Base-by-base conservation (phyloP, 1,139 yeast species). In the Suhomyces coccinellae region DNA sequence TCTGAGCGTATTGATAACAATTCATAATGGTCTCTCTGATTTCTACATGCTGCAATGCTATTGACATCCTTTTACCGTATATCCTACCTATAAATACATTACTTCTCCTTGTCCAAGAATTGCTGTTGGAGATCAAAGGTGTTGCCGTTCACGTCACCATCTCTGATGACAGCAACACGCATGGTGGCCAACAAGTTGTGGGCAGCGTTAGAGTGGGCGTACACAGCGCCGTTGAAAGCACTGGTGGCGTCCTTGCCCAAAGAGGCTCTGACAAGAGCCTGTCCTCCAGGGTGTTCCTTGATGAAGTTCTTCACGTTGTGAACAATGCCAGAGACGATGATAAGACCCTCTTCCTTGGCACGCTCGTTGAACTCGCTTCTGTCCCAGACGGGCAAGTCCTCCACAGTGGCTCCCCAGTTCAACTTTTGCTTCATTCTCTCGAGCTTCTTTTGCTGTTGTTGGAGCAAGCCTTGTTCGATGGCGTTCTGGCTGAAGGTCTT, bases 221-320 rank as follows among this genome's bases (percentile, higher is more conserved):
- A 93, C 36, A 93, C 99, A 61, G 97, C 98, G 61, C 99, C 99
- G 66, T 90, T 90, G 79, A 93, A 93, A 3, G 96, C 98, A 60
- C 88, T 87, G 33, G 98, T 90, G 41, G 97, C 97, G 67, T 93
- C 99, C 71, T 89, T 91, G 62, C 98, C 98, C 54, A 86, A 74
- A 9, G 97, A 90, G 33, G 96, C 87, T 63, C 82, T 77, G 54
- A 93, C 75, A 56, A 93, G 79, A 42, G 96, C 89, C 65, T 83
- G 85, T 56, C 99, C 99, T 79, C 99, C 99, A 50, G 99, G 99
- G 70, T 93, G 99, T 62, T 87, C 90, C 57, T 85, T 85, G 58
- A 93, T 80, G 66, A 91, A 93, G 40, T 77, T 76, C 52, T 91
- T 75, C 52, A 90, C 91, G 62, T 91, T 95, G 70, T 95, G 98